Percentiles rank a stretch among this genome's conserved stretches.
These are phyloP conservation scores for Nicotiana tomentosiformis DNA, from an alignment of 257 asterid genomes.

Conservation along the genomic window DNA sequence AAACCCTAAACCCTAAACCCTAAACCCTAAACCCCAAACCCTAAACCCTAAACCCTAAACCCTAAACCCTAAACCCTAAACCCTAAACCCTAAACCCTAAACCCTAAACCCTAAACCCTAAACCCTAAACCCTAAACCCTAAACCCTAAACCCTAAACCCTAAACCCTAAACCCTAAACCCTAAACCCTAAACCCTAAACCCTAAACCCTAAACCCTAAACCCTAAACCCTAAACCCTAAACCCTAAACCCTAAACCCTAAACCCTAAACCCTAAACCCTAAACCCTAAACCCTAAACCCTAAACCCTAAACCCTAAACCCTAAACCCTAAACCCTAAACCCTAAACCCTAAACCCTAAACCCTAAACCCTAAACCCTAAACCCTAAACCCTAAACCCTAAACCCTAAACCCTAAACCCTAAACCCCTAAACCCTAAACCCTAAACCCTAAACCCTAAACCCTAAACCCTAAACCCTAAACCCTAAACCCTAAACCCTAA, in stretches of 20 bases:
- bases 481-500: no score
- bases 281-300: neutral
- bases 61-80: conserved; percentile 13
- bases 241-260: no score
- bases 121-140: no score
- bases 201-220: conserved; percentile 9
- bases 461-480: neutral
- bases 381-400: neutral
- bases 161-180: conserved; percentile 3
- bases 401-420: neutral
- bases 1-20: no score
- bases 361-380: neutral
- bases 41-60: conserved; percentile 9
- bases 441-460: neutral
- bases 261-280: no score
- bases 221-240: neutral
- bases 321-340: neutral
- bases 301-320: neutral
- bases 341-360: neutral
- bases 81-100: conserved; percentile 13
- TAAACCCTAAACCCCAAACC: no score
- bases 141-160: no score
- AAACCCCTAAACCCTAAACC: no score
- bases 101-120: conserved; percentile 13
- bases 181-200: conserved; percentile 11